Evolutionary conservation across 2,329 filamentous ascomycete species (phyloP).

Genomic region (Fusarium sp.): DNA sequence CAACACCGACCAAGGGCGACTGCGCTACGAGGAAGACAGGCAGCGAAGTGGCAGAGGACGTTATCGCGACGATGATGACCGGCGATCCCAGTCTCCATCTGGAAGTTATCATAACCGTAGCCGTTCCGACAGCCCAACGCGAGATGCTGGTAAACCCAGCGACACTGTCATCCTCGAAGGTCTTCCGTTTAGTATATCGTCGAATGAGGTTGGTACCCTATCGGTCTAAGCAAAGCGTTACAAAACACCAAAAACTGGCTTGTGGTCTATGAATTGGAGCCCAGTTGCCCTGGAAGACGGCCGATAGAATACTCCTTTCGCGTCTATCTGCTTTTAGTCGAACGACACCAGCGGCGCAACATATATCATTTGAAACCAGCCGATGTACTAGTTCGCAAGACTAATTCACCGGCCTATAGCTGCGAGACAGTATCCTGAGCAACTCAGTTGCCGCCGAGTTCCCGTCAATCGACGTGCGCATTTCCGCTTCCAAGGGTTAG

Average conservation of each 20-base stretch:
- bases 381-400: slow-evolving; percentile 37
- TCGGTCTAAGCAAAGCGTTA: slow-evolving; percentile 27
- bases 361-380: slow-evolving; percentile 17
- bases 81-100: slow-evolving; percentile 43
- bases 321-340: slow-evolving; percentile 2
- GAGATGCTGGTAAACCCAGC: slow-evolving; percentile 56
- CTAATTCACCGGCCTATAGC: slow-evolving; percentile 46
- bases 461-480: slow-evolving; percentile 53
- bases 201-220: slow-evolving; percentile 61
- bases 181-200: slow-evolving; percentile 59
- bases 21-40: slow-evolving; percentile 37
- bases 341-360: slow-evolving; percentile 9
- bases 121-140: slow-evolving; percentile 50
- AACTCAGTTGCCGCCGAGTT: slow-evolving; percentile 51
- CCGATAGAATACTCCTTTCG: background rate
- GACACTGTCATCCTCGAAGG: slow-evolving; percentile 67
- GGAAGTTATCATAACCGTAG: slow-evolving; percentile 45
- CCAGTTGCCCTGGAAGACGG: slow-evolving; percentile 6
- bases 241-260: slow-evolving; percentile 3
- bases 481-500: slow-evolving; percentile 51
- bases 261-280: slow-evolving; percentile 18
- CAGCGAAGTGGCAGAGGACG: slow-evolving; percentile 31
- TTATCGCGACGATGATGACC: slow-evolving; percentile 35
- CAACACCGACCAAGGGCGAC: slow-evolving; percentile 36
- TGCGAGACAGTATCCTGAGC: slow-evolving; percentile 51